Percentiles rank a stretch among this genome's conserved stretches.
Conservation (phyloP, 2,329 filamentous ascomycete species). For the Neopestalotiopsis sp. region DNA sequence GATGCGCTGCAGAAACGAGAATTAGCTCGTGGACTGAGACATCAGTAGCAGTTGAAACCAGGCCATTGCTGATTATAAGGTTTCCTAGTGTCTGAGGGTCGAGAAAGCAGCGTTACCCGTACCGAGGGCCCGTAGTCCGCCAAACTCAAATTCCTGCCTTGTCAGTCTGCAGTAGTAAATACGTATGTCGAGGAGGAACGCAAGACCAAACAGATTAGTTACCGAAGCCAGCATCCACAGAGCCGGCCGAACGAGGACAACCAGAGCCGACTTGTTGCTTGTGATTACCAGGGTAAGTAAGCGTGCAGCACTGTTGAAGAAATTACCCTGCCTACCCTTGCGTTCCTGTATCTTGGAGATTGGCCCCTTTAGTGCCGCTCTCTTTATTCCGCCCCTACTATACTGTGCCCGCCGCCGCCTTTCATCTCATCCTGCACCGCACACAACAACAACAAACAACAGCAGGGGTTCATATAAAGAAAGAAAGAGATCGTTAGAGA, state of each 20-base stretch:
- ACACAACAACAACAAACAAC: not conserved
- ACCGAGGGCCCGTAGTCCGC: conserved; percentile 10
- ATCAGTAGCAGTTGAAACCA: conserved; percentile 13
- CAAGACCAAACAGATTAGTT: conserved; percentile 8
- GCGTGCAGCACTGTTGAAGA: not conserved
- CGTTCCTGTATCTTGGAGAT: not conserved
- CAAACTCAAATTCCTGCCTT: conserved; percentile 15
- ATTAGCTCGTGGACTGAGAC: conserved; percentile 8
- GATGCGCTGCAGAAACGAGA: conserved; percentile 12
- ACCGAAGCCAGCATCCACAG: conserved; percentile 9
- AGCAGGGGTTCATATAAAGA: not conserved
- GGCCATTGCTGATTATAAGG: conserved; percentile 16
- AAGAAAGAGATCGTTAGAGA: not conserved
- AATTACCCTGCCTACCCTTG: not conserved
- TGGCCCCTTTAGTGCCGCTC: not conserved
- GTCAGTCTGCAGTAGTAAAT: not conserved
- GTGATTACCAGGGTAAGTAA: conserved; percentile 12
- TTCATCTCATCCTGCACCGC: not conserved
- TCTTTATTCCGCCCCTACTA: conserved; percentile 2
- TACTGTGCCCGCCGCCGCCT: not conserved
- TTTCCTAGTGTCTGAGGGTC: conserved; percentile 13
- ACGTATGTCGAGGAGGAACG: not conserved
- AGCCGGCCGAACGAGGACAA: conserved; percentile 14
- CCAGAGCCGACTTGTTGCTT: conserved; percentile 10
- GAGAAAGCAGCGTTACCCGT: conserved; percentile 11